These are phyloP conservation scores for Aegle marmelos DNA, from an alignment of 345 rosid genomes.

Conservation along the genomic window DNA sequence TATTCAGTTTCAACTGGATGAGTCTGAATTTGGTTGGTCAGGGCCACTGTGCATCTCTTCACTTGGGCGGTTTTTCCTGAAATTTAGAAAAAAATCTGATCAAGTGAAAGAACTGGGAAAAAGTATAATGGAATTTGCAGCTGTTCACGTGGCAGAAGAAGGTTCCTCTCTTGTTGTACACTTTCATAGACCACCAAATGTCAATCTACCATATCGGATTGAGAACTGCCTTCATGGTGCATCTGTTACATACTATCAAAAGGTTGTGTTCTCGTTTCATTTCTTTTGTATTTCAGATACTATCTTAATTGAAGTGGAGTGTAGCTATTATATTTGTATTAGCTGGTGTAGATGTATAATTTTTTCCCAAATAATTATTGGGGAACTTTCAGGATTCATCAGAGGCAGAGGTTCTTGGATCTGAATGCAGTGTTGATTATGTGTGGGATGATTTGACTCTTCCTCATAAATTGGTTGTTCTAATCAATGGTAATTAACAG, in stretches of 20 bases:
- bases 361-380: not conserved
- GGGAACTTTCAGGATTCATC: slow-evolving; percentile 64
- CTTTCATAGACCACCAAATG: slow-evolving; percentile 72
- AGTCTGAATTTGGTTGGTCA: slow-evolving; percentile 68
- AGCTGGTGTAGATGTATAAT: not conserved
- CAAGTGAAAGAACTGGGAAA: slow-evolving; percentile 35
- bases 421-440: slow-evolving; percentile 60
- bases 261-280: slow-evolving; percentile 51
- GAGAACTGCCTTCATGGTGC: slow-evolving; percentile 68
- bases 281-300: slow-evolving; percentile 14
- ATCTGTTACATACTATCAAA: slow-evolving; percentile 77
- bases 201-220: slow-evolving; percentile 73
- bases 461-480: slow-evolving; percentile 77
- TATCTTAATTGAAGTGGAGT: slow-evolving; percentile 2
- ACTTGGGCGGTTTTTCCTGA: slow-evolving; percentile 77
- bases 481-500: slow-evolving; percentile 60
- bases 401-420: slow-evolving; percentile 73
- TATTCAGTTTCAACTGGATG: slow-evolving; percentile 67
- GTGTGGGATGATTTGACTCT: slow-evolving; percentile 93
- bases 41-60: slow-evolving; percentile 93
- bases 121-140: slow-evolving; percentile 54
- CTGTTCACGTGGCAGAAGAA: slow-evolving; percentile 74
- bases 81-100: slow-evolving; percentile 61
- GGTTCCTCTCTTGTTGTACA: slow-evolving; percentile 75
- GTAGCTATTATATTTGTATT: slow-evolving; percentile 1